Base-by-base conservation (phyloP, 805 yeast genomes). In the Pichia insulana region DNA sequence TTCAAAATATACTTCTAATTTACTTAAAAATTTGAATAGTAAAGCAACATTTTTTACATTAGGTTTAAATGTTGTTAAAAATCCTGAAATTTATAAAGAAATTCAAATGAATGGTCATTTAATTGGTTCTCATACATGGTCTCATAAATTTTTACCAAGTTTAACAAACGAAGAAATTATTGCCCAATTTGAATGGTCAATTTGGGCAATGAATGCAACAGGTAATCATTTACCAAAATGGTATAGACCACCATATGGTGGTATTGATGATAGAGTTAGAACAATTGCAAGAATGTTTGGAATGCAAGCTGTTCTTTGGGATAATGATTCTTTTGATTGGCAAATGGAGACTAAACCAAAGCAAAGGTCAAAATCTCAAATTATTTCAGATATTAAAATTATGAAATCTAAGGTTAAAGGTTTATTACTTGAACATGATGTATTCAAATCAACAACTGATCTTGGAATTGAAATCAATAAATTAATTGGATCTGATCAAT, bases 171-270 rank as follows among this genome's bases (percentile, higher is more conserved):
- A 87, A 61, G 75, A 85, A 47, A 77, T 90, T 16, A 78, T 83
- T 43, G 95, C 97, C 0, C 95, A 90, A 58, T 64, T 90, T 31
- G 81, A 89, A 61, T 90, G 98, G 98, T 80, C 94, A 2, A 78
- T 87, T 27, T 90, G 97, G 97, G 96, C 97, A 5, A 85, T 89
- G 88, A 89, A 90, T 64, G 96, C 96, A 1, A 88, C 97, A 0
- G 84, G 86, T 0, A 69, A 79, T 22, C 89, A 88, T 54, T 58
- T 84, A 9, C 98, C 98, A 7, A 82, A 81, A 55, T 90, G 90
- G 84, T 90, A 84, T 60, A 73, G 98, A 51, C 98, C 98, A 0
- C 98, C 98, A 1, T 90, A 86, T 57, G 98, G 97, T 1, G 97
- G 95, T 0, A 70, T 86, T 28, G 98, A 90, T 63, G 81, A 88